Evolutionary conservation across 116 monocot species (phyloP), one percentile per base, ranked within the genome.

Genomic region (Phalaenopsis hybrid): DNA sequence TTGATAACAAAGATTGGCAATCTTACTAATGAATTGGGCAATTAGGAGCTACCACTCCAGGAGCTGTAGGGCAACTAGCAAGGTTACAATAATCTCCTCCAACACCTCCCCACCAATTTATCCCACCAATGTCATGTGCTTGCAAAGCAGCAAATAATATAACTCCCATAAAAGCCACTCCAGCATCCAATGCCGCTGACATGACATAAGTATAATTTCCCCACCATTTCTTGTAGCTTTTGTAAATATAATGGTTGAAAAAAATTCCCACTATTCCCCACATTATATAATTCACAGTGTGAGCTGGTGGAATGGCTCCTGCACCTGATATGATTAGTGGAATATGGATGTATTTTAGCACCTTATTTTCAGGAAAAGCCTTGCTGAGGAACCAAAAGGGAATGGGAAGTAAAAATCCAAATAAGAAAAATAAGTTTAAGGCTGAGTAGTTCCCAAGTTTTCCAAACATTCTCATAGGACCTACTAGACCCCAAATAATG

Each of bases 51-150:
- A 23, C 67, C 28, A 67, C 67, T 25, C 23, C 28, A 0, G 67
- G 67, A 28, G n/a, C 67, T 67, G 67, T 67, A 9, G 67, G 23
- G 6, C 67, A 67, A 28, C 67, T 67, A 23, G 67, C 67, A 67
- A 67, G 67, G 4, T 23, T 23, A 13, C 67, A 67, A 25, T 67
- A 67, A 13, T 86, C 86, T 7, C 13, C 67, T 28, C 23, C 67
- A 10, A 34, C 69, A 7, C 82, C 72, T 67, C 67, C 67, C 67
- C 67, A 67, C 67, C 67, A 67, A 67, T 67, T 13, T 67, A 67
- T 67, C n/a, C 67, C 67, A 23, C 67, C 21, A 23, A 67, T 67
- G 13, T 67, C 13, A 10, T 25, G 21, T 23, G 21, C 6, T 67
- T 67, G 67, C 11, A 67, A 67, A 25, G 67, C 67, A 0, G 21